Evolutionary conservation across 2,329 filamentous ascomycete genomes (phyloP).

Genomic region (Fusarium oxysporum): DNA sequence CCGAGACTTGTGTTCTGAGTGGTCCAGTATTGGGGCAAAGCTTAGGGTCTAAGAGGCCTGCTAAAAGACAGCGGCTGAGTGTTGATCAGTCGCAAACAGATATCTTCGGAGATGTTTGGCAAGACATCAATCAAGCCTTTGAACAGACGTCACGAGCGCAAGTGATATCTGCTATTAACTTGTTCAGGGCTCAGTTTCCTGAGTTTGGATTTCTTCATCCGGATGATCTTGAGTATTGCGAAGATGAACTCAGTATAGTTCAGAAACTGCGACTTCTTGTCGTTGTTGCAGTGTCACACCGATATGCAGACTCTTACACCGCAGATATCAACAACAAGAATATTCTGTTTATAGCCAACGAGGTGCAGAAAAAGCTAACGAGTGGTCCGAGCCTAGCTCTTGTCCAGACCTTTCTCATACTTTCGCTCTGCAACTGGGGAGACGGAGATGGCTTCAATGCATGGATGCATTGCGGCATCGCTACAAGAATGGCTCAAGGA

Average conservation of each 20-base stretch:
- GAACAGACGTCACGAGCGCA: neutral
- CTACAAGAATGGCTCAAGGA: slow-evolving; percentile 42
- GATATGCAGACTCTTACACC: slow-evolving; percentile 4
- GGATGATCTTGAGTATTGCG: slow-evolving; percentile 38
- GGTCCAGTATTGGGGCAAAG: slow-evolving; percentile 22
- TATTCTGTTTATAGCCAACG: slow-evolving; percentile 3
- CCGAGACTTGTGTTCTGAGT: slow-evolving; percentile 29
- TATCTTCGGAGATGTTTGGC: neutral
- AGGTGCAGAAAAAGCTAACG: slow-evolving; percentile 29
- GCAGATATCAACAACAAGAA: neutral
- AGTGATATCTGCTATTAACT: slow-evolving; percentile 20
- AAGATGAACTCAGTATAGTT: neutral
- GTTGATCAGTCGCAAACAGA: neutral
- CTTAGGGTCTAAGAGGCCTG: neutral
- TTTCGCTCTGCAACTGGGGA: slow-evolving; percentile 42
- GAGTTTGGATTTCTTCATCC: slow-evolving; percentile 43
- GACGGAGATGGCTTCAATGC: slow-evolving; percentile 44
- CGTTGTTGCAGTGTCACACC: slow-evolving; percentile 28
- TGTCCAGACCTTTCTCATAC: slow-evolving; percentile 38
- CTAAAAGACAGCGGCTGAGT: slow-evolving; percentile 23
- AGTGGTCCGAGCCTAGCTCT: slow-evolving; percentile 30
- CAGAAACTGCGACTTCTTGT: slow-evolving; percentile 36
- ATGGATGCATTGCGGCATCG: slow-evolving; percentile 45
- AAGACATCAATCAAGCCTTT: slow-evolving; percentile 24
- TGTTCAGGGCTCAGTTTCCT: slow-evolving; percentile 41